phyloP scores from a whole-genome alignment of 768 basidiomycete species.

The Collybia sordida region DNA sequence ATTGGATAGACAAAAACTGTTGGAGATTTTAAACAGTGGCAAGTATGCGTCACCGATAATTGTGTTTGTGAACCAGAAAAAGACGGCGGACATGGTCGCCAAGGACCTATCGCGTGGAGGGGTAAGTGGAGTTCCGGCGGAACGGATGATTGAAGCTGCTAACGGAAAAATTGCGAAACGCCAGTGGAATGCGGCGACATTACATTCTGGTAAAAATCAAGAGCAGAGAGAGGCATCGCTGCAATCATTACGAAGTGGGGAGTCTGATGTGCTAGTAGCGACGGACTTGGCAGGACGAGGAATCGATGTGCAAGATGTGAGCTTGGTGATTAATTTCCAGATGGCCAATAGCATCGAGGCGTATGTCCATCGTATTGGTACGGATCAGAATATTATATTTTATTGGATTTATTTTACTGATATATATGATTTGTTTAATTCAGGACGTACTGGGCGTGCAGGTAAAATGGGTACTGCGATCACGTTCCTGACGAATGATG shows the following conservation, averaged over 20 bases:
- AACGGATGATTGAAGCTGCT: slow-evolving; percentile 1
- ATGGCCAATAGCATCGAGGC: slow-evolving; percentile 97
- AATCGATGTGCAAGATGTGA: slow-evolving; percentile 98
- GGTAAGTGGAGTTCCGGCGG: slow-evolving; percentile 42
- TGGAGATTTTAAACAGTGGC: slow-evolving; percentile 92
- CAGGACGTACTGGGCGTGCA: slow-evolving; percentile 96
- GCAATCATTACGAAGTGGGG: slow-evolving; percentile 81
- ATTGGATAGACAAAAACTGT: slow-evolving; percentile 63
- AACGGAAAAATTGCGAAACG: slow-evolving; percentile 3
- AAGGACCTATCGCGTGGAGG: slow-evolving; percentile 90
- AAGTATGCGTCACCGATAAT: slow-evolving; percentile 90
- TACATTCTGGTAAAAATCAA: slow-evolving; percentile 98
- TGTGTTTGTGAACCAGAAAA: slow-evolving; percentile 99
- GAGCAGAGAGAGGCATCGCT: slow-evolving; percentile 94
- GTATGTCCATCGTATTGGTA: slow-evolving; percentile 97
- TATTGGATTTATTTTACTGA: slow-evolving; percentile 2
- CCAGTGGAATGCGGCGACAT: slow-evolving; percentile 85
- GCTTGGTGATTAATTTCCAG: slow-evolving; percentile 95
- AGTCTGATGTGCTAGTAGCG: slow-evolving; percentile 88
- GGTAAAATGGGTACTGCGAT: slow-evolving; percentile 93
- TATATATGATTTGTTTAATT: background rate
- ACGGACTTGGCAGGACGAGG: slow-evolving; percentile 98
- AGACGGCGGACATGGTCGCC: slow-evolving; percentile 97
- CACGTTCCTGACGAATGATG: slow-evolving; percentile 94
- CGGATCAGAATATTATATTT: slow-evolving; percentile 18